phyloP scores from a whole-genome alignment of 345 rosid genomes.

The Microcos paniculata region DNA sequence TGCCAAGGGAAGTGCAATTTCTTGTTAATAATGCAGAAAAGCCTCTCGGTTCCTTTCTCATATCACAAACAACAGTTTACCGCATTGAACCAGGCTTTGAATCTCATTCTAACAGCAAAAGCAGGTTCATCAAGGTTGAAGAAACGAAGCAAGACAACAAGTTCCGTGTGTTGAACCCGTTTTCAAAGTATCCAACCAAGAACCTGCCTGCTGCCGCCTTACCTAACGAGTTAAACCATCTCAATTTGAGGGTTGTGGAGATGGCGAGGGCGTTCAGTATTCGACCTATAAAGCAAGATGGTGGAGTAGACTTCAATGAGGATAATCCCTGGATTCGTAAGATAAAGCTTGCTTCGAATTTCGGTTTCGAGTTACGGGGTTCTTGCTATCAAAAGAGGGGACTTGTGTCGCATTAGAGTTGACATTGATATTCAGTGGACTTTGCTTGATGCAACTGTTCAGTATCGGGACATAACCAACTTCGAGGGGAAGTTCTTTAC shows the following conservation, averaged over 20 bases:
- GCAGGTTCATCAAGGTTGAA: constrained; percentile 23
- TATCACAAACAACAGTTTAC: neutral
- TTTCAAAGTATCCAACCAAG: neutral
- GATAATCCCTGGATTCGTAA: neutral
- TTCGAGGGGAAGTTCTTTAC: constrained; percentile 8
- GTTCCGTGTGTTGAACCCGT: neutral
- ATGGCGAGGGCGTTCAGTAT: neutral
- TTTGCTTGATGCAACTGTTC: neutral
- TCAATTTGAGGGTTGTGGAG: neutral
- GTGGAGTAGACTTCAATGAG: neutral
- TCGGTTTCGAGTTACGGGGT: neutral
- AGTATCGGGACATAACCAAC: constrained; percentile 1
- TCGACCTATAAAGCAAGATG: neutral
- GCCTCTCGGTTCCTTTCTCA: neutral
- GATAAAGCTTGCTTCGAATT: constrained; percentile 2
- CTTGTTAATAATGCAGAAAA: neutral
- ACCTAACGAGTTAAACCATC: constrained; percentile 10
- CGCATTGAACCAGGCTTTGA: constrained; percentile 5
- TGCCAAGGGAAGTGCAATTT: neutral
- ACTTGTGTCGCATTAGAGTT: neutral
- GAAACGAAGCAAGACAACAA: constrained; percentile 6
- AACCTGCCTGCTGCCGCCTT: neutral
- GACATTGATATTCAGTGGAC: neutral
- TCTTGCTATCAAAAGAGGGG: neutral
- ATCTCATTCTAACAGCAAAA: neutral